Evolutionary conservation across 2,329 filamentous ascomycete genomes (phyloP).

Genomic region (Xylaria digitata): DNA sequence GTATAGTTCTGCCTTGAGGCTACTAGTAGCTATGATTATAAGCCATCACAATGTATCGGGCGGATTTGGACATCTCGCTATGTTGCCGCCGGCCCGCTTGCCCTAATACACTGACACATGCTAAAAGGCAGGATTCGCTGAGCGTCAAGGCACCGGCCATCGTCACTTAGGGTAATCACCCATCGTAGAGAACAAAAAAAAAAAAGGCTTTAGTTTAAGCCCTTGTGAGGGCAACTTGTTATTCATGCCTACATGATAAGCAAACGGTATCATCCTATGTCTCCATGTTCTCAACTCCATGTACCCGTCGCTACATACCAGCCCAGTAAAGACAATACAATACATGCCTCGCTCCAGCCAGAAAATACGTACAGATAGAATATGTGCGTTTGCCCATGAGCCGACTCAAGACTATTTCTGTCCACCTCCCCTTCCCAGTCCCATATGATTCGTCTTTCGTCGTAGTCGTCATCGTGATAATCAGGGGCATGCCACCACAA

Average conservation of each 20-base stretch:
- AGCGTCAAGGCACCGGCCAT: background rate
- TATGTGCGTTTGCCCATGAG: slow-evolving; percentile 18
- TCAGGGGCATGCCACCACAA: slow-evolving; percentile 24
- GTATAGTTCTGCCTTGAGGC: background rate
- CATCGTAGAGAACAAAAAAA: background rate
- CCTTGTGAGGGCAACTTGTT: background rate
- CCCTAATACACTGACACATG: background rate
- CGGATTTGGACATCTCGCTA: background rate
- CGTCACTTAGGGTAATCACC: background rate
- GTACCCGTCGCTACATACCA: slow-evolving; percentile 20
- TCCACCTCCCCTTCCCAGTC: background rate
- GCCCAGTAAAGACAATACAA: slow-evolving; percentile 30
- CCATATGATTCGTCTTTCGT: slow-evolving; percentile 30
- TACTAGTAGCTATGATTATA: slow-evolving; percentile 12
- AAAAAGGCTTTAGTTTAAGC: background rate
- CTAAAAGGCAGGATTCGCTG: background rate
- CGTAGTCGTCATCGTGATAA: slow-evolving; percentile 33
- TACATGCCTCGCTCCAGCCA: slow-evolving; percentile 32
- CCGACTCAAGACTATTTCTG: slow-evolving; percentile 2
- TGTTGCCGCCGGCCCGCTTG: slow-evolving; percentile 35
- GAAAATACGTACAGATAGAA: slow-evolving; percentile 33
- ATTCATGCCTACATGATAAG: slow-evolving; percentile 16
- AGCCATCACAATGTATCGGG: background rate
- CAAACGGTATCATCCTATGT: slow-evolving; percentile 31
- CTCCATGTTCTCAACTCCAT: slow-evolving; percentile 29